Conservation (phyloP, 768 basidiomycete genomes). For the Auricularia heimuer region DNA sequence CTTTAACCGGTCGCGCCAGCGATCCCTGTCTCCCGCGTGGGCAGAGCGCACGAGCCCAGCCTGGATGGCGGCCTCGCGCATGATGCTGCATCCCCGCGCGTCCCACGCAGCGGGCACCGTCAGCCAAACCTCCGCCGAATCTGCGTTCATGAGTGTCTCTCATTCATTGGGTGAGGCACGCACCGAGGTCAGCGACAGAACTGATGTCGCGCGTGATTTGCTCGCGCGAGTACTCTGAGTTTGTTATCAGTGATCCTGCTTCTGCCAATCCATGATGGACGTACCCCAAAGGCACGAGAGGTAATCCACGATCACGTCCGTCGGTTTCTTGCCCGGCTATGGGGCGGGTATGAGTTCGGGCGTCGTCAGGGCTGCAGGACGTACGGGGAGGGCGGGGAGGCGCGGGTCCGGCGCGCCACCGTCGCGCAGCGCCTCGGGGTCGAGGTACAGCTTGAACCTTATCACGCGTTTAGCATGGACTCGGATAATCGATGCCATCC, state of each 20-base stretch:
- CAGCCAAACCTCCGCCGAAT: slow-evolving; percentile 74
- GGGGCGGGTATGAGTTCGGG: slow-evolving; percentile 5
- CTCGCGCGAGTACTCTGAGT: slow-evolving; percentile 62
- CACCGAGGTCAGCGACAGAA: slow-evolving; percentile 66
- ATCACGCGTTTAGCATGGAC: background rate
- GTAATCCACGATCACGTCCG: slow-evolving; percentile 78
- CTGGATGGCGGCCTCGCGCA: slow-evolving; percentile 74
- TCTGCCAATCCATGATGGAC: slow-evolving; percentile 8
- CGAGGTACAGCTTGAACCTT: slow-evolving; percentile 81
- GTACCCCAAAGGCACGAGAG: slow-evolving; percentile 60
- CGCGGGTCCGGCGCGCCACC: slow-evolving; percentile 63
- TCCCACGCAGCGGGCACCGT: slow-evolving; percentile 92
- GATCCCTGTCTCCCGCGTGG: slow-evolving; percentile 52
- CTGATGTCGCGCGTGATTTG: slow-evolving; percentile 84
- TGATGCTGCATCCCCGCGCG: slow-evolving; percentile 71
- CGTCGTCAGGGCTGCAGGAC: slow-evolving; percentile 18
- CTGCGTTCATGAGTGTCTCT: too few relatives aligned
- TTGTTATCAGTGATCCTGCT: too few relatives aligned
- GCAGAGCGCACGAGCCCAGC: slow-evolving; percentile 72
- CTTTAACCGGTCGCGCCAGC: slow-evolving; percentile 72
- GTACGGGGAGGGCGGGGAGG: slow-evolving; percentile 66
- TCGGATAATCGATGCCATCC: too few relatives aligned
- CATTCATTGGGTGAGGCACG: too few relatives aligned
- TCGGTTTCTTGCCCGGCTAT: slow-evolving; percentile 63
- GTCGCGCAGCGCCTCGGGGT: slow-evolving; percentile 71